Evolutionary conservation across 306 rosid species (phyloP), one percentile per base, ranked within the genome.

Genomic region (Ochetophila trinervis): DNA sequence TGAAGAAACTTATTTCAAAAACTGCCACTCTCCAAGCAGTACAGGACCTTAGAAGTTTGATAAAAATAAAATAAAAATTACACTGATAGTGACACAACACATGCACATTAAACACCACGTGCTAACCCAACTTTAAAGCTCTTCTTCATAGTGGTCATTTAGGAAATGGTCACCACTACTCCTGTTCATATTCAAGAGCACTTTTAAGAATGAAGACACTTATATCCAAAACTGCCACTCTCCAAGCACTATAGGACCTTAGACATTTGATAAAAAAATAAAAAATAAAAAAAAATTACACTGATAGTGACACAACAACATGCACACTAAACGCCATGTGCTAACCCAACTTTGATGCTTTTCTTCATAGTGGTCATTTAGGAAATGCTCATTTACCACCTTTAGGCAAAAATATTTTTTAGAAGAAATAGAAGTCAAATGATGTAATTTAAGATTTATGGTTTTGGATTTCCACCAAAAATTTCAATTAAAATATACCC

Each of bases 101-200:
- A 40, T 40, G 45, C 45, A 40, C 45, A 40, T 2, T 6, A 10
- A 40, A 12, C 2, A 12, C 45, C 45, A 40, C 45, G 13, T 1
- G 45, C 45, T 40, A 40, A 50, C 17, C 5, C 21, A 50, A 50
- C 20, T 50, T 50, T 50, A 14, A 50, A n/a, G 21, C 21, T 18
- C 22, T n/a, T n/a, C n/a, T 50, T 19, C 54, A 16, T 50, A 50
- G 17, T 50, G 20, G 20, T 50, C 54, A n/a, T 8, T 18, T 5
- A 18, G 54, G 21, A 50, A 14, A 15, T 49, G 19, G 6, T 5
- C 6, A 53, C 67, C 24, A 63, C 45, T 60, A 71, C 65, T 1
- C 42, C 48, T 53, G 61, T 58, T 48, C 35, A 55, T 71, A 52
- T 65, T 70, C 40, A 17, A 47, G 11, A 24, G 15, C 68, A 54